Base-by-base conservation (phyloP, 2,329 filamentous ascomycete genomes). In the Magnaporthiopsis incrustans region DNA sequence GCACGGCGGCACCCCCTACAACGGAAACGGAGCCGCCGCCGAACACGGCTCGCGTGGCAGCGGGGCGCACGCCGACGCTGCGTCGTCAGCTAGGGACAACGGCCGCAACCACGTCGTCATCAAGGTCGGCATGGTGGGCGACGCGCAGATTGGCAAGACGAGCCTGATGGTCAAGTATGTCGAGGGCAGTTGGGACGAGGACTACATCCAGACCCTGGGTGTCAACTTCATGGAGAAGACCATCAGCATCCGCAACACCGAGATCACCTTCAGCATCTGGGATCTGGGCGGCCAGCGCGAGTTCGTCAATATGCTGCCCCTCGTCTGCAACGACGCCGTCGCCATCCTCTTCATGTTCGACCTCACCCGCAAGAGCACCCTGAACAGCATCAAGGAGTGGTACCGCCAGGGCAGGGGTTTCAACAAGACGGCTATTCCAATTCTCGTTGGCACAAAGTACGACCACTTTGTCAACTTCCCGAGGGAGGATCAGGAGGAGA, bases 161-260 rank as follows among this genome's bases (percentile, higher is more conserved):
- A 97, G 93, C 68, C 79, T 99, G 74, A 99, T 99, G 95, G 95
- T 99, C 73, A 99, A 99, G 77, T 99, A 99, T 74, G 95, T 99
- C 64, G 95, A 99, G 79, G 95, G 95, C 66, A 97, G 93, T 77
- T 99, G 95, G 92, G 95, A 99, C 76, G 95, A 99, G 79, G 95
- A 99, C 76, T 99, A 99, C 77, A 99, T 99, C 73, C 95, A 99
- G 79, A 99, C 95, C 27, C 81, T 99, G 59, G 95, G 95, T 69
- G 95, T 99, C 77, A 99, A 99, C 77, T 99, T 99, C 78, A 99
- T 99, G 95, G 95, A 99, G 77, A 99, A 99, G 84, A 99, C 95
- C 50, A 99, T 99, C 74, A 96, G 92, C 67, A 99, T 99, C 77
- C 90, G 95, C 67, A 99, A 99, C 78, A 99, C 95, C 22, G 95